Base-by-base conservation (phyloP, 495 filamentous ascomycete genomes). In the Chaetomium tenue region DNA sequence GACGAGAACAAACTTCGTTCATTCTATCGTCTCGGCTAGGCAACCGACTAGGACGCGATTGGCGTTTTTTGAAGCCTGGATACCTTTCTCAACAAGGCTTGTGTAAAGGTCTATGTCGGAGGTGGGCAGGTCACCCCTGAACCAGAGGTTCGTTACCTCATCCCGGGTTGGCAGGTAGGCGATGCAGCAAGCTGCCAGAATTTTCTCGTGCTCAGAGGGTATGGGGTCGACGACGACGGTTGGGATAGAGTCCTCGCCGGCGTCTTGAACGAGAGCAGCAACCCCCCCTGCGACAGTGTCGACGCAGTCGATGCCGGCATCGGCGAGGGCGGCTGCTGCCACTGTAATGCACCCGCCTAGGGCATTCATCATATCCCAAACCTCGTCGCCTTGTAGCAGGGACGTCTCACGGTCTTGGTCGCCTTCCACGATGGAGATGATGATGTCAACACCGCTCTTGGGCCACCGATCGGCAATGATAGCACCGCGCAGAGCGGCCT, bases 301-400 rank as follows among this genome's bases (percentile, higher is more conserved):
- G 39, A 97, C 85, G 74, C 92, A 97, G 71, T 98, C 94, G 66
- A 98, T 97, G 3, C 91, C 92, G 0, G 94, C 95, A 78, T 98
- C 95, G 2, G 88, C 88, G 76, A 98, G 88, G 8, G 95, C 94
- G n/a, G 94, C 95, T 63, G 91, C 92, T 40, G 94, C 92, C 64
- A 92, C 92, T 2, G 91, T 98, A 65, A 98, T 92, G 73, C 93
- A 97, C 1, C 91, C 92, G 28, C 91, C 89, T 8, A 98, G 79
- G 44, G 95, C 90, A 73, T 88, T 91, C 91, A 98, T 93, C 69
- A 75, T 74, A 61, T 80, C 80, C 82, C 90, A 87, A 0, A 89
- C 87, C 59, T 85, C 83, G 60, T 89, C 89, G 63, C 86, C 87
- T 23, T 76, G 69, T 18, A 71, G 71, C 28, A 74, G 77, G 2